phyloP scores from a whole-genome alignment of 495 filamentous ascomycete genomes.

The Annulohypoxylon maeteangense region DNA sequence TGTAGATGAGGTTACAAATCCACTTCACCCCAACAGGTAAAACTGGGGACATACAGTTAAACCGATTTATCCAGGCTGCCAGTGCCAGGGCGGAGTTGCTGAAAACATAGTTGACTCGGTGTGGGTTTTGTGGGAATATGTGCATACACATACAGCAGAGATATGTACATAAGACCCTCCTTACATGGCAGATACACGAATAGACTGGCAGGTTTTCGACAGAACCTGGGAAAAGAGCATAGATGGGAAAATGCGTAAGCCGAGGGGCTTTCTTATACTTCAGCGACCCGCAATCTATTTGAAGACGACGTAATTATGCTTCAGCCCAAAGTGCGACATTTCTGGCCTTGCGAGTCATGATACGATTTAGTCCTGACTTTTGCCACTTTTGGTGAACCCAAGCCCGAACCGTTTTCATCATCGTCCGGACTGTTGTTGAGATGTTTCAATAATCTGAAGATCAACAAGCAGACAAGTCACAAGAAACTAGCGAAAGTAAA shows the following conservation, averaged over 20 bases:
- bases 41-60: background rate
- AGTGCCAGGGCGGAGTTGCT: conserved; percentile 15
- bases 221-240: background rate
- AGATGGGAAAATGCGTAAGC: conserved; percentile 1
- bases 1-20: background rate
- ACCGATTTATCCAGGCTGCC: conserved; percentile 30
- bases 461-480: too few relatives aligned
- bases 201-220: background rate
- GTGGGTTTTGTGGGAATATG: conserved; percentile 7
- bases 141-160: background rate
- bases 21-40: background rate
- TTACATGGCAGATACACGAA: conserved; percentile 3
- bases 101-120: conserved; percentile 7
- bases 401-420: background rate
- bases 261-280: conserved; percentile 1
- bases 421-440: background rate
- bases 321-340: background rate
- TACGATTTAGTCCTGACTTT: conserved; percentile 2
- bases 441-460: background rate
- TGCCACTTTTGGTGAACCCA: background rate
- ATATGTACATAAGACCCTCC: conserved; percentile 5
- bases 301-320: background rate
- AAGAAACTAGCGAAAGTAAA: background rate
- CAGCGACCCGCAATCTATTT: background rate
- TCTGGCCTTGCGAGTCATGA: conserved; percentile 2